Conservation (phyloP, 495 filamentous ascomycete species). For the Podospora anserina region DNA sequence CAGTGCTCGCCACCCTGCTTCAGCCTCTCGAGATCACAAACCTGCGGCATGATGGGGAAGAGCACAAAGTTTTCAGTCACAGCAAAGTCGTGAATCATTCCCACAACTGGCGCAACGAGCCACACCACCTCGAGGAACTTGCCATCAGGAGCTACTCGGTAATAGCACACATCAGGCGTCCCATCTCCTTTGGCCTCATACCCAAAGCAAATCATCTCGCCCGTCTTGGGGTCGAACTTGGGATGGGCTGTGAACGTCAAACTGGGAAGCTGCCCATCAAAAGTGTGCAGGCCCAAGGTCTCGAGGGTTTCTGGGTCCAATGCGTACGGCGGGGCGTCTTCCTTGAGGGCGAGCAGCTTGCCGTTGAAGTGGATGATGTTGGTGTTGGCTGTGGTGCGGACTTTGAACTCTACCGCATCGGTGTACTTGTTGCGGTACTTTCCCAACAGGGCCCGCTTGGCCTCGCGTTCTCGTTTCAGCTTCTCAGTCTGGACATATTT, state of each 20-base stretch:
- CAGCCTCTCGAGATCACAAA: conserved; percentile 5
- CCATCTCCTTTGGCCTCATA: conserved; percentile 37
- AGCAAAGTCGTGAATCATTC: conserved; percentile 15
- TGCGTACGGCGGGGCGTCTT: conserved; percentile 54
- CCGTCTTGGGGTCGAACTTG: conserved; percentile 57
- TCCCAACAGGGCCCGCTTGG: background rate
- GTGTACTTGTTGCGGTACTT: background rate
- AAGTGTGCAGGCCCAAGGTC: conserved; percentile 52
- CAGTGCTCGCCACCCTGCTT: conserved; percentile 11
- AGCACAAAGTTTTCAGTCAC: conserved; percentile 12
- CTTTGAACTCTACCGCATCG: background rate
- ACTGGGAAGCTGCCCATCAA: conserved; percentile 53
- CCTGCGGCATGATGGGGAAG: conserved; percentile 4
- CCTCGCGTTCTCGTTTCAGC: background rate
- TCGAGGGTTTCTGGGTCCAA: conserved; percentile 56
- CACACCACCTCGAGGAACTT: conserved; percentile 8
- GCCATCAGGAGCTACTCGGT: background rate
- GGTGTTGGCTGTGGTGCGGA: background rate
- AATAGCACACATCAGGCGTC: too few species aligned
- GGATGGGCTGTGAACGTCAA: conserved; percentile 61
- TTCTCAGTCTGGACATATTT: background rate
- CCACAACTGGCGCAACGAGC: conserved; percentile 3
- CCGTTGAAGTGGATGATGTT: conserved; percentile 21
- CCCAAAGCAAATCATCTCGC: conserved; percentile 56
- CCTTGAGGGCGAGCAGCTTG: conserved; percentile 52